Percentiles rank a stretch among this genome's conserved stretches.
Conservation (phyloP, 495 filamentous ascomycete genomes). For the Lophium mytilinum region DNA sequence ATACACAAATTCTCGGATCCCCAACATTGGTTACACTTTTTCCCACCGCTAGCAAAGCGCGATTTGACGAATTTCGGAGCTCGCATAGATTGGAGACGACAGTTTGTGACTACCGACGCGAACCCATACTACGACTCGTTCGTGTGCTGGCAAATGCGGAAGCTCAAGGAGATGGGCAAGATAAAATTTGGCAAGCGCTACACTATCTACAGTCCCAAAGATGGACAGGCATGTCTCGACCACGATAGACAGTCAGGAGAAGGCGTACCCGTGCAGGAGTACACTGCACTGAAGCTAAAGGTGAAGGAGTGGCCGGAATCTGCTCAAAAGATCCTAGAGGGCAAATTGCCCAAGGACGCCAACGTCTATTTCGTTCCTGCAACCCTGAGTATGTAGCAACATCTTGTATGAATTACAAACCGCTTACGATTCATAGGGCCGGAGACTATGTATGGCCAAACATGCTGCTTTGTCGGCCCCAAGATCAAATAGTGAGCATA, state of each 20-base stretch:
- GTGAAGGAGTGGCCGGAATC: conserved; percentile 80
- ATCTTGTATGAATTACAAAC: too few relatives aligned
- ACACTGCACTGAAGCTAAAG: conserved; percentile 82
- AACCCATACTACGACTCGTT: conserved; percentile 98
- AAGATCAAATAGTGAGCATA: conserved; percentile 59
- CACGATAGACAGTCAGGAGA: conserved; percentile 91
- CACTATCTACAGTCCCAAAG: conserved; percentile 92
- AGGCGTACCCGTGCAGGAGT: conserved; percentile 83
- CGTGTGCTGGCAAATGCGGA: conserved; percentile 96
- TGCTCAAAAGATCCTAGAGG: conserved; percentile 53
- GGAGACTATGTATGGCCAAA: conserved; percentile 98
- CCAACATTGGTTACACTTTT: conserved; percentile 77
- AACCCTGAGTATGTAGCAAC: conserved; percentile 45
- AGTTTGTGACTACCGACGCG: conserved; percentile 89
- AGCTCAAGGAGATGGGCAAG: conserved; percentile 79
- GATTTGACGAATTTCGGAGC: conserved; percentile 80
- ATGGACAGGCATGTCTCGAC: conserved; percentile 96
- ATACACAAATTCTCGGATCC: conserved; percentile 90
- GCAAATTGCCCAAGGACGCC: conserved; percentile 70
- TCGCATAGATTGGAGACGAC: conserved; percentile 84
- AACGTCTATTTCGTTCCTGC: conserved; percentile 87
- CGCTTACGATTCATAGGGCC: conserved; percentile 49
- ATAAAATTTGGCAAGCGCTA: conserved; percentile 92
- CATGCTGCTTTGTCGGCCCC: conserved; percentile 89
- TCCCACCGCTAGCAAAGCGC: conserved; percentile 67